phyloP scores from a whole-genome alignment of 202 grass and related monocot genomes.

The Setaria viridis region DNA sequence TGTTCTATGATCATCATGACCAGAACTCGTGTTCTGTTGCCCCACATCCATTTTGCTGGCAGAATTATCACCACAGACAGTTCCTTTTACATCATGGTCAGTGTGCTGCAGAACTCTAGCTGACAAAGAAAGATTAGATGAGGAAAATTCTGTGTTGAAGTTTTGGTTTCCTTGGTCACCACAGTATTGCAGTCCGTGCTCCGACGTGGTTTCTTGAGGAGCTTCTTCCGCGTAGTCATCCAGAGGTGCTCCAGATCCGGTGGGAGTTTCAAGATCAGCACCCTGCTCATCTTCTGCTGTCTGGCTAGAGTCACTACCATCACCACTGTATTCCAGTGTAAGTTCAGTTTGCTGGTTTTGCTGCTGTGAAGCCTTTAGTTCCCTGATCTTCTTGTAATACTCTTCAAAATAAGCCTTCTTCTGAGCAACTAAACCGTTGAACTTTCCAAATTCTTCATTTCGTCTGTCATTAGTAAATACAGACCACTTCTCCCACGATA shows the following conservation, averaged over 20 bases:
- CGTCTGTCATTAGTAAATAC: conserved; percentile 95
- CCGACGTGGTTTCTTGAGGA: conserved; percentile 24
- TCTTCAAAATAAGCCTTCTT: conserved; percentile 99
- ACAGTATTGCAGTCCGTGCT: conserved; percentile 42
- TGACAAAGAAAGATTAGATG: conserved; percentile 41
- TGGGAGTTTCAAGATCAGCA: conserved; percentile 59
- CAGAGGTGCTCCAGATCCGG: conserved; percentile 46
- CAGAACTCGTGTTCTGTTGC: conserved; percentile 14
- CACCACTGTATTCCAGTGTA: conserved; percentile 83
- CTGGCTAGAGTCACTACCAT: conserved; percentile 89
- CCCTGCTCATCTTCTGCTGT: conserved; percentile 61
- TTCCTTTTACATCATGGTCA: conserved; percentile 32
- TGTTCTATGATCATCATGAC: conserved; percentile 33
- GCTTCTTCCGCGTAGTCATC: conserved; percentile 50
- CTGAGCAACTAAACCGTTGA: conserved; percentile 95
- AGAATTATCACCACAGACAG: conserved; percentile 22
- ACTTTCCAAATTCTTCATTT: conserved; percentile 94
- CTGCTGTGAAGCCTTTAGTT: conserved; percentile 79
- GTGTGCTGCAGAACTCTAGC: conserved; percentile 42
- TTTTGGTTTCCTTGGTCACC: conserved; percentile 33
- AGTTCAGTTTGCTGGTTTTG: conserved; percentile 86
- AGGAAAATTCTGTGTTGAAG: conserved; percentile 33
- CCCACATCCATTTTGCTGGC: conserved; percentile 13
- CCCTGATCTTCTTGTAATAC: conserved; percentile 90
- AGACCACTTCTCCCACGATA: conserved; percentile 97